These are phyloP conservation scores for Cyclostephanos tholiformis DNA, from an alignment of 108 stramenopile species.

Conservation along the genomic window DNA sequence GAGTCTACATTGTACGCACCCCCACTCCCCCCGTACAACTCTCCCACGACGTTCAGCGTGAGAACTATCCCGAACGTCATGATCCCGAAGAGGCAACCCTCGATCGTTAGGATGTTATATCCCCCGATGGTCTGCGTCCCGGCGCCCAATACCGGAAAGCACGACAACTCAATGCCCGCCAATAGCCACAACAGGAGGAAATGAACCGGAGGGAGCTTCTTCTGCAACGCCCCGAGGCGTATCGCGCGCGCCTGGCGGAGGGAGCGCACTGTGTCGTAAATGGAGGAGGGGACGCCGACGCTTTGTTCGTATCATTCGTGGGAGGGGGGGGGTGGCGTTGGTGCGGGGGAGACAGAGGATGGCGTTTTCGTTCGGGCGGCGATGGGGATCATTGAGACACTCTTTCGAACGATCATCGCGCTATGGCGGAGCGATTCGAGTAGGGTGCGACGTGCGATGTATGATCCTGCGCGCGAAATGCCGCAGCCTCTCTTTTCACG, in stretches of 20 bases:
- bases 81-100: constrained; percentile 81
- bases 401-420: too few species aligned
- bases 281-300: constrained; percentile 82
- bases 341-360: neutral
- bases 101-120: constrained; percentile 78
- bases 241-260: constrained; percentile 82
- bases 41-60: constrained; percentile 76
- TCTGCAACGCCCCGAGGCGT: constrained; percentile 78
- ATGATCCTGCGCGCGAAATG: too few species aligned
- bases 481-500: too few species aligned
- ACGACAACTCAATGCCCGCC: constrained; percentile 66
- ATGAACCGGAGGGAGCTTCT: constrained; percentile 78
- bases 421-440: too few species aligned
- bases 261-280: constrained; percentile 87
- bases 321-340: too few species aligned
- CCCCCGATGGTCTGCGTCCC: constrained; percentile 86
- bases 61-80: constrained; percentile 83
- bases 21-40: constrained; percentile 75
- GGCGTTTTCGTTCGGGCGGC: neutral
- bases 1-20: constrained; percentile 90
- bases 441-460: too few species aligned
- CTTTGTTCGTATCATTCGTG: constrained; percentile 17
- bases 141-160: constrained; percentile 85
- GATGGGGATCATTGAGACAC: too few species aligned
- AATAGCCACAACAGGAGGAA: constrained; percentile 79